Evolutionary conservation across 495 filamentous ascomycete genomes (phyloP).

Genomic region (Penicillium atrosanguineum): DNA sequence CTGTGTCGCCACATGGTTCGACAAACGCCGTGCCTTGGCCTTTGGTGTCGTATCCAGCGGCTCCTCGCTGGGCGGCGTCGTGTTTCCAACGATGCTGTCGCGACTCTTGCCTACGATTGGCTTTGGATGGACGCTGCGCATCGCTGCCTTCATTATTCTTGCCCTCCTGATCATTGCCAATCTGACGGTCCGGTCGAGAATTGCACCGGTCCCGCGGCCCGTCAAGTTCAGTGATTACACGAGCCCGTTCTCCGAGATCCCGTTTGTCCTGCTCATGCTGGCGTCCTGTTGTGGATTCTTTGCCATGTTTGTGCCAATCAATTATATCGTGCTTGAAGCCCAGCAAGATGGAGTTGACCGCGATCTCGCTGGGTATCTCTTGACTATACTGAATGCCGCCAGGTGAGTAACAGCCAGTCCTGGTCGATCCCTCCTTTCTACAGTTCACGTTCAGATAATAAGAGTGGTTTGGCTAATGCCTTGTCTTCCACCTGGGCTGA

Average conservation of each 20-base stretch:
- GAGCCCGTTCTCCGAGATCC: neutral
- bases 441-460: neutral
- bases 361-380: conserved; percentile 10
- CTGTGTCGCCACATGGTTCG: conserved; percentile 42
- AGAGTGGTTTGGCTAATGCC: neutral
- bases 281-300: conserved; percentile 15
- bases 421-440: neutral
- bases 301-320: conserved; percentile 18
- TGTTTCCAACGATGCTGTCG: no score
- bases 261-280: conserved; percentile 2
- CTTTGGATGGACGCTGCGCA: conserved; percentile 52
- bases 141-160: conserved; percentile 52
- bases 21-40: conserved; percentile 39
- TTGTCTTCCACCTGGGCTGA: neutral
- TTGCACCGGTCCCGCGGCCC: no score
- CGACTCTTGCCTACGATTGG: conserved; percentile 27
- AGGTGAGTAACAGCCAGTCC: conserved; percentile 5
- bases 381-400: conserved; percentile 14
- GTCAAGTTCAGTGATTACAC: conserved; percentile 36
- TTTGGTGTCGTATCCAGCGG: conserved; percentile 42
- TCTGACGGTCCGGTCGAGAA: no score
- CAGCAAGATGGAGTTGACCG: conserved; percentile 10
- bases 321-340: conserved; percentile 13
- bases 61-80: neutral
- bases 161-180: conserved; percentile 29